A percentile compares a stretch with the other conserved stretches of the same genome.
Evolutionary conservation across 768 basidiomycete species (phyloP).

Genomic region (Floccularia luteovirens): DNA sequence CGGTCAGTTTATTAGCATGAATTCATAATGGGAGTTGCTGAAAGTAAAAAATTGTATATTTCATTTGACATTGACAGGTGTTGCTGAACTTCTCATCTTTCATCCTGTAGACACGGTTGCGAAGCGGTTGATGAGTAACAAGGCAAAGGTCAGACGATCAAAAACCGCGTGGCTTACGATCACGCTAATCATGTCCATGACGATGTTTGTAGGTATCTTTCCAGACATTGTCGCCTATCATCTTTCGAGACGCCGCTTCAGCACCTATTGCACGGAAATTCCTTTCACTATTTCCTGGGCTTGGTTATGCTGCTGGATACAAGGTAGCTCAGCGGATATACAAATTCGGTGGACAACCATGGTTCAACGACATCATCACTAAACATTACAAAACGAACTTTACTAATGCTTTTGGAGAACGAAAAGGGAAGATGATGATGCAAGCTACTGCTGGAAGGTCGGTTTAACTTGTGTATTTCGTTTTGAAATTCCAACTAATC

Average conservation of each 20-base stretch:
- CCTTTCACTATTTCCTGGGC: slow-evolving; percentile 92
- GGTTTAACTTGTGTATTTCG: slow-evolving; percentile 10
- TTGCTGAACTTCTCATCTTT: slow-evolving; percentile 93
- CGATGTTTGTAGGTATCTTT: slow-evolving; percentile 57
- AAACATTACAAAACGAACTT: slow-evolving; percentile 78
- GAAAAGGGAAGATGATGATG: slow-evolving; percentile 93
- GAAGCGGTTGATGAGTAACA: slow-evolving; percentile 99
- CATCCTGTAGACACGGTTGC: slow-evolving; percentile 97
- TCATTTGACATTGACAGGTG: slow-evolving; percentile 58
- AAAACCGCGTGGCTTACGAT: neutral
- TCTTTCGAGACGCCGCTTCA: slow-evolving; percentile 81
- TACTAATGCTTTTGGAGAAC: slow-evolving; percentile 82
- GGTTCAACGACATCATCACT: slow-evolving; percentile 88
- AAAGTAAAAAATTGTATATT: slow-evolving; percentile 5
- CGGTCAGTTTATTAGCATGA: slow-evolving; percentile 41
- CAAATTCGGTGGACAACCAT: slow-evolving; percentile 99
- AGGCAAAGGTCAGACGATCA: slow-evolving; percentile 52
- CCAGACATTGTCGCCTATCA: slow-evolving; percentile 59
- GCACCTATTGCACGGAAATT: slow-evolving; percentile 64
- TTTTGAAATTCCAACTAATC: neutral
- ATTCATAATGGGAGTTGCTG: neutral
- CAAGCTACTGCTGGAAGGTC: slow-evolving; percentile 93
- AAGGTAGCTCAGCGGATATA: slow-evolving; percentile 91
- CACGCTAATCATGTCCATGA: neutral
- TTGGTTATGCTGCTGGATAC: slow-evolving; percentile 98